Evolutionary conservation across 805 yeast genomes (phyloP), one percentile per base, ranked within the genome.

Genomic region (Yarrowia sp.): DNA sequence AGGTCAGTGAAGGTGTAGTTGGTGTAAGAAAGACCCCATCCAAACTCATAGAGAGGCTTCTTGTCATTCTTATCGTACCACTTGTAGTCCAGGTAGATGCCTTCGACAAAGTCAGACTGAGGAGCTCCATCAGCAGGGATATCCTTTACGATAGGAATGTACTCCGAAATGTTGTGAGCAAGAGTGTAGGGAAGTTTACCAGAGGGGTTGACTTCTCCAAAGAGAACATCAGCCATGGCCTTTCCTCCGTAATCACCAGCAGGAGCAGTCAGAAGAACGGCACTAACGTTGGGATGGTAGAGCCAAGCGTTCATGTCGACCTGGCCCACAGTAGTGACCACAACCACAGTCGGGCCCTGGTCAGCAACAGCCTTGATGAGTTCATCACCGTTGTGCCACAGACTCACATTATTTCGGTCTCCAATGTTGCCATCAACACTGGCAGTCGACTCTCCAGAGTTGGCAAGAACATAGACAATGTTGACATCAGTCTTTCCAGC

Each of bases 101-200:
- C 86, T 24, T 83, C 79, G 30, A 73, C 74, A 61, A 73, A 68
- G 33, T 70, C 70, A 70, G 76, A 78, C 58, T 75, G 77, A 10
- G 83, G 81, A 40, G 70, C 69, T 1, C 81, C 81, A 60, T 78
- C 72, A 30, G 72, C 71, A 6, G 77, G 76, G 9, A 78, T 74
- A 40, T 76, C 78, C 58, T 79, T 81, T 64, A 84, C 72, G 12
- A 84, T 77, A 17, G 84, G 82, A 33, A 82, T 84, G 70, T 86
- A 82, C 70, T 75, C 87, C 63, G 72, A 75, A 50, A 76, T 77
- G 69, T 83, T 82, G 72, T 81, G 82, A 12, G 90, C 88, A 70
- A 87, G 81, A 6, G 90, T 85, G 73, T 86, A 86, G 1, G 90
- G 89, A 39, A 87, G 78, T 69, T 83, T 81, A 5, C 90, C 90